phyloP scores from a whole-genome alignment of 2,329 filamentous ascomycete species.

The Fusarium avenaceum region DNA sequence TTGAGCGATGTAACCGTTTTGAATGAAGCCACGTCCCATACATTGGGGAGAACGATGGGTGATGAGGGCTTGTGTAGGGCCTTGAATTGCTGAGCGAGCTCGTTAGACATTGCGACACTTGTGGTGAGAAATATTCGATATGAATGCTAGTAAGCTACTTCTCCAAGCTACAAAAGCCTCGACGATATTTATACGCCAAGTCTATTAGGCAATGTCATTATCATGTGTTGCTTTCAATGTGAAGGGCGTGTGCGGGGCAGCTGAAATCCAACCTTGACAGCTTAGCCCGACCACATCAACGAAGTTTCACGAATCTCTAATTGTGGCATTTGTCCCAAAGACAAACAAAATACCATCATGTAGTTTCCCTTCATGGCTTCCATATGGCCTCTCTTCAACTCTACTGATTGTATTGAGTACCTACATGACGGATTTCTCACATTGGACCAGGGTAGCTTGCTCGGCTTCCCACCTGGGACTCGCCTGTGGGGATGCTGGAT shows the following conservation, averaged over 20 bases:
- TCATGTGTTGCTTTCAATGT: slow-evolving; percentile 26
- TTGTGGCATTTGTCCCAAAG: not conserved
- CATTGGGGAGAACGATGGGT: slow-evolving; percentile 68
- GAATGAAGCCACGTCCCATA: slow-evolving; percentile 67
- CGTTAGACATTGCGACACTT: slow-evolving; percentile 45
- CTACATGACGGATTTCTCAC: not conserved
- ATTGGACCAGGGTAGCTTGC: slow-evolving; percentile 16
- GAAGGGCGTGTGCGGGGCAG: slow-evolving; percentile 39
- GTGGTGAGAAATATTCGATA: not conserved
- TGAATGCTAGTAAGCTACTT: not conserved
- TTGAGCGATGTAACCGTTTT: slow-evolving; percentile 60
- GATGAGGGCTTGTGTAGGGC: slow-evolving; percentile 64
- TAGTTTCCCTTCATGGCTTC: not conserved
- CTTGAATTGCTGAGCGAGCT: slow-evolving; percentile 55
- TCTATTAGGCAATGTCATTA: slow-evolving; percentile 4
- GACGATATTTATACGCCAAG: slow-evolving; percentile 15
- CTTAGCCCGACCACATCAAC: slow-evolving; percentile 1
- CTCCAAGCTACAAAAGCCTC: no score
- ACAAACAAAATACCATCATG: not conserved
- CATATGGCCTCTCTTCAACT: not conserved
- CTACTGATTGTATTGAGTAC: not conserved
- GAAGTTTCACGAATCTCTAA: not conserved
- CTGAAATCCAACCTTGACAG: not conserved
- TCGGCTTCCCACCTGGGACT: slow-evolving; percentile 18
- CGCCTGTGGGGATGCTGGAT: slow-evolving; percentile 22